Evolutionary conservation across 2,329 filamentous ascomycete genomes (phyloP), one percentile per base, ranked within the genome.

Genomic region (Phaeomoniella chlamydospora): DNA sequence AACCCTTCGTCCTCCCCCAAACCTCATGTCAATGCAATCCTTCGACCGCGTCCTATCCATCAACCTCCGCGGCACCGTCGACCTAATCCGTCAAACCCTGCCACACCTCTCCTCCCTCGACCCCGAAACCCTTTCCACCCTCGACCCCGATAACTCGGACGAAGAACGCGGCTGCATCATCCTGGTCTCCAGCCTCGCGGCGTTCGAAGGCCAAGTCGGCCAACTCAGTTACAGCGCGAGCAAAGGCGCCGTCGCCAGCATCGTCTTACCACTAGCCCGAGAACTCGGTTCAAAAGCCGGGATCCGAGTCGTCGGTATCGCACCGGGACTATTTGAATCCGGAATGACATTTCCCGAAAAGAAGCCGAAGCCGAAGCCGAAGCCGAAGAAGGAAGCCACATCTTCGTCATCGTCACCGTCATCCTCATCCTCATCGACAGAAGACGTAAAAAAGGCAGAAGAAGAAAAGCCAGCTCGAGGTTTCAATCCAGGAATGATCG

Each of bases 1-100:
- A n/a, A n/a, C n/a, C n/a, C n/a, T n/a, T n/a, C n/a, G n/a, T n/a
- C n/a, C n/a, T n/a, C n/a, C 30, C 30, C 30, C 30, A 14, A 32
- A n/a, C 5, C 30, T 32, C 5, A 32, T 32, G 30, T 32, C 30
- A n/a, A 32, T 32, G 13, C 5, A 5, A 14, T 10, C 68, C 6
- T 77, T 78, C 44, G 64, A 74, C 41, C 56, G 57, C 5, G 66
- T 75, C 11, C 73, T 78, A 43, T 53, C 59, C 34, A 52, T 49
- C 34, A 49, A 48, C 30, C 34, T 49, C n/a, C 41, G 45, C 14
- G 47, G 47, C 29, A 49, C 45, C 5, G 44, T 49, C 11, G 47
- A 49, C 15, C 34, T 49, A 13, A 46, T 49, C 34, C 41, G 47
- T 15, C 37, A 46, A n/a, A 38, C 38, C 12, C 22, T 49, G 15